Conservation (phyloP, 2,329 filamentous ascomycete genomes). For the Madurella mycetomatis region DNA sequence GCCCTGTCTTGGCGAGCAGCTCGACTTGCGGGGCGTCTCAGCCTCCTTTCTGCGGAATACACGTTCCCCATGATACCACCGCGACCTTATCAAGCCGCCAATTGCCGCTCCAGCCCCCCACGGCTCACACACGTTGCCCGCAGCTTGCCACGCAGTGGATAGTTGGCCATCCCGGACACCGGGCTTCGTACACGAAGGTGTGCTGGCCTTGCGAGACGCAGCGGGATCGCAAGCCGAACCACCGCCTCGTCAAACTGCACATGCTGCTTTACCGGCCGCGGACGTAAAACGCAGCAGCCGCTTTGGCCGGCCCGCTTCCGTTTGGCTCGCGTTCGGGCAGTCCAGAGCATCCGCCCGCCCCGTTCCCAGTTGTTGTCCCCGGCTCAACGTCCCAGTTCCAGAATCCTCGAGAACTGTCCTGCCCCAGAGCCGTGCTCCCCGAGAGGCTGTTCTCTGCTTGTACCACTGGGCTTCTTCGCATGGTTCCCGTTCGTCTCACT, state of each 20-base stretch:
- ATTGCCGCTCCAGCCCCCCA: conserved; percentile 17
- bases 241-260: not conserved
- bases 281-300: not conserved
- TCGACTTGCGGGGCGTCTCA: conserved; percentile 1
- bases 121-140: conserved; percentile 3
- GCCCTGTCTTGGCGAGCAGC: not conserved
- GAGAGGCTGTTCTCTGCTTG: not conserved
- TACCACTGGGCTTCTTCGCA: not conserved
- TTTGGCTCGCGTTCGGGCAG: conserved; percentile 1
- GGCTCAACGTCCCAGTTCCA: not conserved
- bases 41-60: conserved; percentile 3
- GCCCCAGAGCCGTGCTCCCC: not conserved
- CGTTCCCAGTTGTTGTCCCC: not conserved
- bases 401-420: not conserved
- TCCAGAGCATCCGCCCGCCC: not conserved
- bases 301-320: conserved; percentile 3
- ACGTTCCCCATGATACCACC: conserved; percentile 15
- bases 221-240: conserved; percentile 5
- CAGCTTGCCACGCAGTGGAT: not conserved
- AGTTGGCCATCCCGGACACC: not conserved
- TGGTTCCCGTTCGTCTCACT: not conserved
- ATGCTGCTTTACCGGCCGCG: too few species aligned
- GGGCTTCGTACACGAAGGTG: too few species aligned
- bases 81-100: conserved; percentile 10
- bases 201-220: conserved; percentile 11